Evolutionary conservation across 169 alveolate genomes (phyloP), one percentile per base, ranked within the genome.

Genomic region (Cryptosporidium canis): DNA sequence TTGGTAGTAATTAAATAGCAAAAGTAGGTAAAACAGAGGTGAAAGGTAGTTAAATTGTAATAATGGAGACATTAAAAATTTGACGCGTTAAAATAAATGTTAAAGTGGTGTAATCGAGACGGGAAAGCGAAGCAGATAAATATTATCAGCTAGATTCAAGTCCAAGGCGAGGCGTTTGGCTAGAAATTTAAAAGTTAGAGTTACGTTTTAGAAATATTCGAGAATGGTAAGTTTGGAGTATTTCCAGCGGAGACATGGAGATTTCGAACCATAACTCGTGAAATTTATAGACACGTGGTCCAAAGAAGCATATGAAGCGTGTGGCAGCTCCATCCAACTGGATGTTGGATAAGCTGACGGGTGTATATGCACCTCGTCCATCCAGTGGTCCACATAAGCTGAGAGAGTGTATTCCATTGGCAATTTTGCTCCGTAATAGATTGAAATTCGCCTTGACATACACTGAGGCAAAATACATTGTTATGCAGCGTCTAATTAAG

Each of bases 251-350:
- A n/a, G 1, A 37, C 31, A 29, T 3, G 44, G 24, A 39, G 43
- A 37, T 44, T 61, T 35, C 41, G 11, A 53, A 70, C 48, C n/a
- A 14, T 2, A 3, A 16, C 48, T 24, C 45, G 45, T 65, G 2
- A 55, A 48, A 44, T 11, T 35, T 66, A 48, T 91, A 93, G 99
- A 99, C 98, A 90, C 98, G 99, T 94, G 99, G 99, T 56, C 98
- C 98, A 72, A 97, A 96, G 97, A 98, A 98, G 94, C 99, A 98
- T 94, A 68, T 97, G 96, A 98, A 98, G 98, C 97, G 99, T 94
- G 95, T 98, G 83, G 96, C 95, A 87, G 99, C 99, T 90, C 99
- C 99, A 31, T 94, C 96, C 43, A 98, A 97, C 92, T 98, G 99
- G 99, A 96, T 98, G 99, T 94, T 98, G 85, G 96, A 95, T 94